Percentiles rank a stretch among this genome's conserved stretches.
These are phyloP conservation scores for Arthrobotrys sphaeroides DNA, from an alignment of 2,329 filamentous ascomycete species.

Conservation along the genomic window DNA sequence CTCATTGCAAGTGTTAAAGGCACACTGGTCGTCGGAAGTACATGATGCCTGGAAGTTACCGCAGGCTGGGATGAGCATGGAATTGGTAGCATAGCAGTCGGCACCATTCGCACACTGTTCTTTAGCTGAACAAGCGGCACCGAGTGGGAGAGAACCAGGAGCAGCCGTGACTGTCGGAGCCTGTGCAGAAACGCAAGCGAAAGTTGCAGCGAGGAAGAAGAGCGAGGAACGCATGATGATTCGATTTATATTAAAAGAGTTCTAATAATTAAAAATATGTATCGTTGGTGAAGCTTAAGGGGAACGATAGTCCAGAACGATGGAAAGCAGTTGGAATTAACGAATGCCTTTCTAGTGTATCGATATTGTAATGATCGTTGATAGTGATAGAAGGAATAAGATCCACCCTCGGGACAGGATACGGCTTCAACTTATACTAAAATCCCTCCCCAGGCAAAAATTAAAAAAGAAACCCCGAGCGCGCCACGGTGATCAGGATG, in stretches of 20 bases:
- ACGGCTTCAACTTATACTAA: constrained; percentile 39
- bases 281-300: neutral
- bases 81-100: constrained; percentile 12
- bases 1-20: constrained; percentile 22
- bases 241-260: constrained; percentile 10
- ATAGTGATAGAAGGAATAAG: constrained; percentile 6
- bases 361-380: constrained; percentile 7
- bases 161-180: constrained; percentile 8
- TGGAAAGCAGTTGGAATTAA: constrained; percentile 31
- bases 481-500: neutral
- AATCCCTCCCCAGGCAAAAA: neutral
- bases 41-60: constrained; percentile 24
- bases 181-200: constrained; percentile 39
- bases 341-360: constrained; percentile 7
- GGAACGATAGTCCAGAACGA: constrained; percentile 28
- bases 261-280: neutral
- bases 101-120: constrained; percentile 20
- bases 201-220: constrained; percentile 13
- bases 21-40: constrained; percentile 20
- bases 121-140: neutral
- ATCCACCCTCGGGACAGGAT: constrained; percentile 3
- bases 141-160: constrained; percentile 9
- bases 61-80: constrained; percentile 7
- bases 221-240: constrained; percentile 31
- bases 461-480: neutral